Conservation (phyloP, 441 rosid species). For the Iberis amara region DNA sequence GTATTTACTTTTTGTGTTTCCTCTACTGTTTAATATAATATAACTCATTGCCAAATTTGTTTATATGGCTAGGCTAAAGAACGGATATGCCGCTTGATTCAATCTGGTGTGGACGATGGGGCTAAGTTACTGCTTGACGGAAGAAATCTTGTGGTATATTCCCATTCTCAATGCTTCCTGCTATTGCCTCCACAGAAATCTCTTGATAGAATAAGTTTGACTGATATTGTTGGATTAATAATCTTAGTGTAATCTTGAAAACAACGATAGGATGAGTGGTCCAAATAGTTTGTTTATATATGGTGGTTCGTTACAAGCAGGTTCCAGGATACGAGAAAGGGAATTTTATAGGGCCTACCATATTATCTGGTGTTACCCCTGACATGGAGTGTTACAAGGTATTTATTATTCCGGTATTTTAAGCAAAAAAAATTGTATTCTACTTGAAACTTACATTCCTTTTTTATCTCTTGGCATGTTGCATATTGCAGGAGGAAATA, state of each 20-base stretch:
- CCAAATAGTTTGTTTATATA: not conserved
- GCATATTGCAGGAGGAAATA: conserved; percentile 74
- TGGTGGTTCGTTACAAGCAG: conserved; percentile 34
- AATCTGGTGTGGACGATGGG: conserved; percentile 70
- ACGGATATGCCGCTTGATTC: conserved; percentile 61
- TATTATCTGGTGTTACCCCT: conserved; percentile 67
- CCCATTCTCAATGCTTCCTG: not conserved
- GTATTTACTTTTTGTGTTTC: conserved; percentile 30
- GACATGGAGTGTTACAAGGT: conserved; percentile 98
- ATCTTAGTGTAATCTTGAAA: conserved; percentile 6
- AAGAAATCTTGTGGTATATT: conserved; percentile 64
- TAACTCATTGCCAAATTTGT: conserved; percentile 16
- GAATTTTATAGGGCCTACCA: conserved; percentile 85
- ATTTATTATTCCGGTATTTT: conserved; percentile 19
- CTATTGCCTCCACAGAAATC: not conserved
- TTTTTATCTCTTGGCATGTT: conserved; percentile 10
- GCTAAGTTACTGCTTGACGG: conserved; percentile 82
- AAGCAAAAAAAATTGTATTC: not conserved
- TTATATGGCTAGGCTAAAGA: conserved; percentile 68
- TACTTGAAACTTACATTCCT: not conserved
- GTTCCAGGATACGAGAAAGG: conserved; percentile 85
- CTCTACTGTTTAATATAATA: not conserved
- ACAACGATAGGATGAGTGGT: not conserved
- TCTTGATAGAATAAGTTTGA: too few species aligned
- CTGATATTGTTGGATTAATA: not conserved